These are phyloP conservation scores for Debaryomycetaceae sp. DNA, from an alignment of 1,139 yeast genomes.

Conservation along the genomic window DNA sequence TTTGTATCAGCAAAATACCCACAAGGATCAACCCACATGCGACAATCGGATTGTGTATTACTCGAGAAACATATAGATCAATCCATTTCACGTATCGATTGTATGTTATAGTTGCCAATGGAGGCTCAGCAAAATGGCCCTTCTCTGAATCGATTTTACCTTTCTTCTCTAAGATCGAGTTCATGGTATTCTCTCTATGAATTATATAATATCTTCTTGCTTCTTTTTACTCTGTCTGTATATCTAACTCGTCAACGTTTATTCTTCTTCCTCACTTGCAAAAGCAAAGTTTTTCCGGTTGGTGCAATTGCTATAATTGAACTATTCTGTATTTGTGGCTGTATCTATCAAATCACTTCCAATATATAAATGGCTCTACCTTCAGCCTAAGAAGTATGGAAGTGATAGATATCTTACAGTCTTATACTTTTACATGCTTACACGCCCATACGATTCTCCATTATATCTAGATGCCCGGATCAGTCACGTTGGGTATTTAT, in stretches of 20 bases:
- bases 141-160: neutral
- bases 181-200: no score
- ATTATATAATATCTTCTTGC: no score
- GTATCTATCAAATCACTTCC: neutral
- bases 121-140: neutral
- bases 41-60: conserved; percentile 8
- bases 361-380: no score
- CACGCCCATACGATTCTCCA: no score
- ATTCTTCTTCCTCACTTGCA: no score
- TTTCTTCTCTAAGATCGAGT: neutral
- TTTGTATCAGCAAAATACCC: conserved; percentile 3
- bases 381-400: no score
- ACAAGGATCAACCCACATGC: conserved; percentile 3
- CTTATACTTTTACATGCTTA: no score
- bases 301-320: neutral
- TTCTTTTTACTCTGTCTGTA: no score
- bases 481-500: neutral
- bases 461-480: neutral
- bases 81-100: conserved; percentile 4
- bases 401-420: no score
- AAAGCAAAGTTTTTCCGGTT: neutral
- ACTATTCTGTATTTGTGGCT: neutral
- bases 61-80: conserved; percentile 6
- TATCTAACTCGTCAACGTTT: no score
- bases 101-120: conserved; percentile 4